A percentile compares a stretch with the other conserved stretches of the same genome.
These are phyloP conservation scores for Ogataea ramenticola DNA, from an alignment of 805 yeast species.

Conservation along the genomic window DNA sequence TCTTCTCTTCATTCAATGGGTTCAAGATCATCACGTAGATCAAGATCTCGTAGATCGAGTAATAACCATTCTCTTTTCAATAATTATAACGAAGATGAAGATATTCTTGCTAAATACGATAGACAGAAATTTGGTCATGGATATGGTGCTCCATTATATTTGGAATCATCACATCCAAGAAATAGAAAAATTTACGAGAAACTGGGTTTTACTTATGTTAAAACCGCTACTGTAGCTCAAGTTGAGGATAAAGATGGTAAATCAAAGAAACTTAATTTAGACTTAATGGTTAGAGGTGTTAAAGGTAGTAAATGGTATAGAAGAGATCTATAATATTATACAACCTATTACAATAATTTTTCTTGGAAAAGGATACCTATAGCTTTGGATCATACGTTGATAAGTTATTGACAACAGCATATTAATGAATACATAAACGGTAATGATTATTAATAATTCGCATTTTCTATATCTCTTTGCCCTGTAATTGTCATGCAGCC, in stretches of 20 bases:
- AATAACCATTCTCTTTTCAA: background rate
- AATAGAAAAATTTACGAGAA: slow-evolving; percentile 47
- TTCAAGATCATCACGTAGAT: background rate
- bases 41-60: background rate
- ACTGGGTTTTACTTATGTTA: slow-evolving; percentile 39
- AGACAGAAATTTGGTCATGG: slow-evolving; percentile 12
- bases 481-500: too few species aligned
- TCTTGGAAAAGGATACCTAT: too few species aligned
- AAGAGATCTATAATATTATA: slow-evolving; percentile 4
- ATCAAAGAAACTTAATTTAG: slow-evolving; percentile 21
- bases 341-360: background rate
- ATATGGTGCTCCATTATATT: slow-evolving; percentile 33
- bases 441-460: too few species aligned
- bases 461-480: too few species aligned
- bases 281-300: slow-evolving; percentile 31
- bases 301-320: slow-evolving; percentile 28
- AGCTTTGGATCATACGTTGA: too few species aligned
- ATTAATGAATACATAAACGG: too few species aligned
- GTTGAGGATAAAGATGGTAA: slow-evolving; percentile 14
- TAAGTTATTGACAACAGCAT: too few species aligned
- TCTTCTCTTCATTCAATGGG: slow-evolving; percentile 26
- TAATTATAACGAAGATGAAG: slow-evolving; percentile 26
- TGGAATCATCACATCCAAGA: slow-evolving; percentile 50
- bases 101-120: slow-evolving; percentile 26
- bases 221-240: slow-evolving; percentile 28